Evolutionary conservation across 2,329 filamentous ascomycete genomes (phyloP).

Genomic region (Diaporthe nobilis): DNA sequence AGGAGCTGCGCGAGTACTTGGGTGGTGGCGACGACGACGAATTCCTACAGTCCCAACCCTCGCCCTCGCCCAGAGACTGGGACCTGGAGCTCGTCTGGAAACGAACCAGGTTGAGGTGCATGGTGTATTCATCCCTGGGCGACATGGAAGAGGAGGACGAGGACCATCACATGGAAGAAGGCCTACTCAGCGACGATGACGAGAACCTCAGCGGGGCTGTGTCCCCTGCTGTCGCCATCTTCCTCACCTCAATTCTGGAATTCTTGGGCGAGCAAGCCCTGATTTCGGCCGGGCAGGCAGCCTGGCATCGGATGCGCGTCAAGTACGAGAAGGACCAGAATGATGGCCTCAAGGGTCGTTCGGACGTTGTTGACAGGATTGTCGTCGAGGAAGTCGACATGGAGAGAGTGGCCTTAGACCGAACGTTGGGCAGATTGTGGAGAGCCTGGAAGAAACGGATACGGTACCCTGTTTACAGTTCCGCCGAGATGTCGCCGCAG

Average conservation of each 20-base stretch:
- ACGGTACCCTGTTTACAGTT: slow-evolving; percentile 67
- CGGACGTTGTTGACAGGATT: slow-evolving; percentile 73
- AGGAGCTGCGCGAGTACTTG: slow-evolving; percentile 82
- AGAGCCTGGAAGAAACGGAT: slow-evolving; percentile 93
- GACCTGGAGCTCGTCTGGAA: slow-evolving; percentile 97
- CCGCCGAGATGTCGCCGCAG: slow-evolving; percentile 61
- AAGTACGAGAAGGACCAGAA: slow-evolving; percentile 73
- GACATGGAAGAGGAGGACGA: slow-evolving; percentile 99
- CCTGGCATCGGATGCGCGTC: slow-evolving; percentile 76
- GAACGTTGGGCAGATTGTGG: slow-evolving; percentile 91
- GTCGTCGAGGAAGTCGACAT: slow-evolving; percentile 93
- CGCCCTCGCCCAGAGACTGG: slow-evolving; percentile 74
- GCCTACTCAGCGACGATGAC: slow-evolving; percentile 74
- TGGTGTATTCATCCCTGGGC: slow-evolving; percentile 97
- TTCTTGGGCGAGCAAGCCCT: slow-evolving; percentile 93
- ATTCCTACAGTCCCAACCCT: slow-evolving; percentile 67
- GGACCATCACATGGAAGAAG: slow-evolving; percentile 87
- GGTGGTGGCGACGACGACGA: slow-evolving; percentile 85
- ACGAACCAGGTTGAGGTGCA: slow-evolving; percentile 90
- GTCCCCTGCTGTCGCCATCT: slow-evolving; percentile 93
- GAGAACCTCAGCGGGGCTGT: slow-evolving; percentile 78
- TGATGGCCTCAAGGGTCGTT: slow-evolving; percentile 61
- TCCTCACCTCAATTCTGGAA: slow-evolving; percentile 94
- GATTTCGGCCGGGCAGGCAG: slow-evolving; percentile 87
- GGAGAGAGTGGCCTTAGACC: slow-evolving; percentile 91